Evolutionary conservation across 345 rosid genomes (phyloP).

Genomic region (Pugionium dolabratum): DNA sequence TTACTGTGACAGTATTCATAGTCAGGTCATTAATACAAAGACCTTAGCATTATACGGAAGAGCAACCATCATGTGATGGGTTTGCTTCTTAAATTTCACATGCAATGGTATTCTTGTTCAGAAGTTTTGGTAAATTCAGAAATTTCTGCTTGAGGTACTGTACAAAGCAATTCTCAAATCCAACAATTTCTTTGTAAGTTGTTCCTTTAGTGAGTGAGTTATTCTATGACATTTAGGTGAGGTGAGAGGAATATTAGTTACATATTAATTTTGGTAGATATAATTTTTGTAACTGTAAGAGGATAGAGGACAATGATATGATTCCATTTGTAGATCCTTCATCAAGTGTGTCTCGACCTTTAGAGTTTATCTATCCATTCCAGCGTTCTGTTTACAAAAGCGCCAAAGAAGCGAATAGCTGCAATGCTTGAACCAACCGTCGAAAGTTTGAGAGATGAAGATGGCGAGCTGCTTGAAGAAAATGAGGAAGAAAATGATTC

Average conservation of each 20-base stretch:
- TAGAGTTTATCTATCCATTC: conserved; percentile 18
- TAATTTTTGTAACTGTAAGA: neutral
- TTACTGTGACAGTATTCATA: neutral
- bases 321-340: conserved; percentile 9
- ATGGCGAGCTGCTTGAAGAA: conserved; percentile 54
- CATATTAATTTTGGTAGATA: neutral
- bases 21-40: neutral
- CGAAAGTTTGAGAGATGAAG: conserved; percentile 63
- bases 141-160: neutral
- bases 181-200: neutral
- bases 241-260: neutral
- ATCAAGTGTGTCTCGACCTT: neutral
- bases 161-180: conserved; percentile 9
- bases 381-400: conserved; percentile 48
- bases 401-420: conserved; percentile 74
- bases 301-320: neutral
- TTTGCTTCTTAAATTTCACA: neutral
- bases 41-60: neutral
- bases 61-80: neutral
- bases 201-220: neutral
- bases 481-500: conserved; percentile 66
- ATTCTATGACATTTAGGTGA: neutral
- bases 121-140: conserved; percentile 9
- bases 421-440: conserved; percentile 73
- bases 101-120: neutral